phyloP scores from a whole-genome alignment of 805 yeast species.

The Candida multigemmis region DNA sequence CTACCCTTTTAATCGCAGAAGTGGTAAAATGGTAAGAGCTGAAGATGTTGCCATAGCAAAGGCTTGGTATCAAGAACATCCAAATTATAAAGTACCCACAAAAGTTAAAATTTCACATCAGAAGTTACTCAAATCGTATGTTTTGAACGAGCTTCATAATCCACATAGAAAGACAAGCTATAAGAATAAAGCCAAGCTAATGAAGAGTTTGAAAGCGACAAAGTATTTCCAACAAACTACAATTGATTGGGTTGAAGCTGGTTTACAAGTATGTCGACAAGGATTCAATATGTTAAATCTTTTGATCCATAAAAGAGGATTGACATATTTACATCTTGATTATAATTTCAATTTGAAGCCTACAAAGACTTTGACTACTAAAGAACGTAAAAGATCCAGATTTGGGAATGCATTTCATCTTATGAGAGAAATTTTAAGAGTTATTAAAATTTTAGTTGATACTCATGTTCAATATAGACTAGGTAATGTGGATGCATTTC shows the following conservation, averaged over 20 bases:
- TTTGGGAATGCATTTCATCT: constrained; percentile 95
- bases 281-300: constrained; percentile 91
- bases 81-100: constrained; percentile 52
- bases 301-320: constrained; percentile 81
- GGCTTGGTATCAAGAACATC: constrained; percentile 69
- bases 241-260: constrained; percentile 98
- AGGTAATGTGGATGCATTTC: constrained; percentile 88
- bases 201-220: constrained; percentile 63
- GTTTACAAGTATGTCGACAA: constrained; percentile 84
- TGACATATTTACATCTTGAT: constrained; percentile 88
- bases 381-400: constrained; percentile 90
- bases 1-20: constrained; percentile 70
- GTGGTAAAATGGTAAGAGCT: constrained; percentile 69
- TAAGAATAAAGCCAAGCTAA: constrained; percentile 35
- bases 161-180: constrained; percentile 16
- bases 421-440: constrained; percentile 78
- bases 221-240: constrained; percentile 87
- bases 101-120: constrained; percentile 87
- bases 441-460: constrained; percentile 83
- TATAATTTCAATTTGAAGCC: constrained; percentile 95
- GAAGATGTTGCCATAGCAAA: constrained; percentile 85
- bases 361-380: constrained; percentile 90
- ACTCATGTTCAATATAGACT: constrained; percentile 86
- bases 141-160: constrained; percentile 61
- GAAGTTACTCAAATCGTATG: constrained; percentile 69